Conservation (phyloP, 2,329 filamentous ascomycete genomes). For the Cytospora paraplurivora region DNA sequence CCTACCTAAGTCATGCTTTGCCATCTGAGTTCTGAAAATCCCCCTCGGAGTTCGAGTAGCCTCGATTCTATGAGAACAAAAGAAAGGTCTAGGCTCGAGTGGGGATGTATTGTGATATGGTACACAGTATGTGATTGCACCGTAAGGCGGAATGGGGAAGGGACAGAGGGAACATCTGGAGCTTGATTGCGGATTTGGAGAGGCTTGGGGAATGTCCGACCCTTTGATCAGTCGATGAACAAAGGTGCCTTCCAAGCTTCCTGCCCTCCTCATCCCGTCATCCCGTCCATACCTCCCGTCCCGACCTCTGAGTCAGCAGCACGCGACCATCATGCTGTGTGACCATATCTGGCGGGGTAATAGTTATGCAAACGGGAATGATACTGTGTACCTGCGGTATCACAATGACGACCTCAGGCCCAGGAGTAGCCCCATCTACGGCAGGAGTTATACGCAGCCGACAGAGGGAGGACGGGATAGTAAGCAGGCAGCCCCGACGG, state of each 20-base stretch:
- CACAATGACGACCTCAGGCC: not conserved
- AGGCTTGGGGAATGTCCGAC: not conserved
- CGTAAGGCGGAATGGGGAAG: too few species aligned
- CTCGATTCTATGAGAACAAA: constrained; percentile 1
- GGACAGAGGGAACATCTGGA: too few species aligned
- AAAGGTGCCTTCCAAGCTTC: too few species aligned
- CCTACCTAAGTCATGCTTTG: constrained; percentile 1
- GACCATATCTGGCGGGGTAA: constrained; percentile 8
- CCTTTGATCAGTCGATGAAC: not conserved
- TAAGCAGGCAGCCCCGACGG: too few species aligned
- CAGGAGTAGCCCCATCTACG: not conserved
- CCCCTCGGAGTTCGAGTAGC: too few species aligned
- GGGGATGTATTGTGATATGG: not conserved
- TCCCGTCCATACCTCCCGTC: too few species aligned
- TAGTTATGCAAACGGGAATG: not conserved
- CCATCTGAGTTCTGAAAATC: too few species aligned
- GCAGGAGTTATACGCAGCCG: not conserved
- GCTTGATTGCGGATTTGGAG: too few species aligned
- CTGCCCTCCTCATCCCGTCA: too few species aligned
- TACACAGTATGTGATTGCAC: too few species aligned
- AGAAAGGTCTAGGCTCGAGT: not conserved
- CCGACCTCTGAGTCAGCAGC: not conserved
- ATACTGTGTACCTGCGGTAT: not conserved
- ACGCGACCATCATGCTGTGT: constrained; percentile 15
- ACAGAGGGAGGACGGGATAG: not conserved